These are phyloP conservation scores for Candida krabiensis DNA, from an alignment of 805 yeast species.

Conservation along the genomic window DNA sequence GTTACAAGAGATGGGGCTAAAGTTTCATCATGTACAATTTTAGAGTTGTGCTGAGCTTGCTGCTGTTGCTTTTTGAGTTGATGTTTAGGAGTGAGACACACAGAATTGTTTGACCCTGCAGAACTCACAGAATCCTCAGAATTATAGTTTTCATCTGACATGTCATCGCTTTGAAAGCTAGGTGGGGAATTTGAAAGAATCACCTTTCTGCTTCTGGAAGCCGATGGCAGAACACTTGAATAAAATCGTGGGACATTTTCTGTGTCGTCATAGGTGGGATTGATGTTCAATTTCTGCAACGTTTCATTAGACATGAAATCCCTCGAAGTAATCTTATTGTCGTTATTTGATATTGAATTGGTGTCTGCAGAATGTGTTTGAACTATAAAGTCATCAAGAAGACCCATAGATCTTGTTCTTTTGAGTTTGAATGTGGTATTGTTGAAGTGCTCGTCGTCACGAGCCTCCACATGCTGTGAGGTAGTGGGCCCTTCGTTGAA, in stretches of 20 bases:
- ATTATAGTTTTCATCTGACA: constrained; percentile 25
- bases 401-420: constrained; percentile 80
- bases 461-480: constrained; percentile 68
- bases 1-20: constrained; percentile 8
- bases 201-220: constrained; percentile 13
- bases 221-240: constrained; percentile 25
- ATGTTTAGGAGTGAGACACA: constrained; percentile 32
- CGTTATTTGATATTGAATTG: constrained; percentile 25
- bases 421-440: constrained; percentile 72
- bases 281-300: constrained; percentile 69
- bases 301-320: constrained; percentile 93
- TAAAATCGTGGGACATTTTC: constrained; percentile 28
- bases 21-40: constrained; percentile 6
- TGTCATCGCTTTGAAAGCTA: constrained; percentile 27
- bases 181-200: constrained; percentile 23
- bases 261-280: constrained; percentile 19
- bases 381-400: constrained; percentile 60
- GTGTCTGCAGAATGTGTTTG: constrained; percentile 23
- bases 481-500: constrained; percentile 62
- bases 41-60: constrained; percentile 6
- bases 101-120: constrained; percentile 21
- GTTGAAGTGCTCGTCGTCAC: constrained; percentile 67
- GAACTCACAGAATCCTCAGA: constrained; percentile 32
- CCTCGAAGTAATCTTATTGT: constrained; percentile 86
- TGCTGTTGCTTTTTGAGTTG: constrained; percentile 26